phyloP scores from a whole-genome alignment of 225 moss, liverwort and hornwort species.

The Anthoceros angustus region DNA sequence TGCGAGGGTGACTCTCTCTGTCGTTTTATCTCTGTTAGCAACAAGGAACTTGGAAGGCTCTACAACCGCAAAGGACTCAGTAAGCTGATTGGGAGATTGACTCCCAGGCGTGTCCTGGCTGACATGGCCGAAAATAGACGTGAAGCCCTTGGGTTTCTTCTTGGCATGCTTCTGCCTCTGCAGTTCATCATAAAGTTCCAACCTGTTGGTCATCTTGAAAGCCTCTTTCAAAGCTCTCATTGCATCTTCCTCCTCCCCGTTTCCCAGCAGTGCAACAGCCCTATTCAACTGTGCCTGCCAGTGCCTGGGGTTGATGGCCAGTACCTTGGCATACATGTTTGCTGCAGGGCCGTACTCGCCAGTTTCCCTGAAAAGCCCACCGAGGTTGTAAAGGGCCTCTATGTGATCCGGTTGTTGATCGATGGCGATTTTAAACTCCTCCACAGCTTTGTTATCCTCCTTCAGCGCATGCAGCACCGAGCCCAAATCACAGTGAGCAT shows the following conservation, averaged over 20 bases:
- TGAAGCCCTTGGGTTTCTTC: slow-evolving; percentile 58
- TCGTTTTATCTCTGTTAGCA: not conserved
- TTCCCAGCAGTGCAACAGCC: slow-evolving; percentile 73
- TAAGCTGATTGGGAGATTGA: not conserved
- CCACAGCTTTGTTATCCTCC: slow-evolving; percentile 56
- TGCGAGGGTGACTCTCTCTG: not conserved
- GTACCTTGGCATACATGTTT: slow-evolving; percentile 72
- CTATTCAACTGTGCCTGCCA: slow-evolving; percentile 96
- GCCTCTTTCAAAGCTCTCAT: slow-evolving; percentile 88
- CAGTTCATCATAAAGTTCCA: slow-evolving; percentile 89
- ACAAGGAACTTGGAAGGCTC: not conserved
- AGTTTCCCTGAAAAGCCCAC: slow-evolving; percentile 69
- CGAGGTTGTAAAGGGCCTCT: slow-evolving; percentile 91
- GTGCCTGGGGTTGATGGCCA: slow-evolving; percentile 63
- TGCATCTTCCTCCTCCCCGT: slow-evolving; percentile 69
- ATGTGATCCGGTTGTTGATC: slow-evolving; percentile 74
- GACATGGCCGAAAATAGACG: not conserved
- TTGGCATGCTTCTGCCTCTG: slow-evolving; percentile 76
- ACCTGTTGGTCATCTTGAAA: slow-evolving; percentile 80
- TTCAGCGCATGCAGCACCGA: slow-evolving; percentile 74
- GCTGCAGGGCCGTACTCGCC: slow-evolving; percentile 68
- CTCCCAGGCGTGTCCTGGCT: too few relatives aligned
- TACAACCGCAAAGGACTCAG: not conserved
- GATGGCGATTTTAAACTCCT: slow-evolving; percentile 72
- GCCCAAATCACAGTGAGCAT: slow-evolving; percentile 96